phyloP scores from a whole-genome alignment of 345 rosid species.

The Stellera chamaejasme region DNA sequence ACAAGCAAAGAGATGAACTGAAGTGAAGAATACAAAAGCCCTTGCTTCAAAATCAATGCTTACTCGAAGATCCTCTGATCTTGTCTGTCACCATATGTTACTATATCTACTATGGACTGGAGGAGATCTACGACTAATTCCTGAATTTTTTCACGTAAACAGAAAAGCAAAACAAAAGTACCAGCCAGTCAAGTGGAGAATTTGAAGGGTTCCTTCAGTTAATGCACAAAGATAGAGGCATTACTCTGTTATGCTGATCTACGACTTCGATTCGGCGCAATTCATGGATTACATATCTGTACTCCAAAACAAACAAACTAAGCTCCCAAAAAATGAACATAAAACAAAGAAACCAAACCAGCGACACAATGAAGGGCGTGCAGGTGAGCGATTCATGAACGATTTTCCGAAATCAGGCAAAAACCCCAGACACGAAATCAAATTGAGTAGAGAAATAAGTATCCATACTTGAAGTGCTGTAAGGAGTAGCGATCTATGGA shows the following conservation, averaged over 20 bases:
- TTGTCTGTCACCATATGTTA: slow-evolving; percentile 55
- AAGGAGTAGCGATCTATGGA: slow-evolving; percentile 62
- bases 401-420: not conserved
- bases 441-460: not conserved
- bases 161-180: too few relatives aligned
- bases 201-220: too few relatives aligned
- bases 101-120: slow-evolving; percentile 58
- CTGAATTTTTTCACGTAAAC: slow-evolving; percentile 11
- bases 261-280: slow-evolving; percentile 40
- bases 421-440: not conserved
- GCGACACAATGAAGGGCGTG: too few relatives aligned
- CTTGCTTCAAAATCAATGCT: not conserved
- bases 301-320: slow-evolving; percentile 6
- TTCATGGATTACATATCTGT: slow-evolving; percentile 37
- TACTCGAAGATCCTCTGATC: slow-evolving; percentile 57
- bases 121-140: slow-evolving; percentile 42
- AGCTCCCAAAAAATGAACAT: not conserved
- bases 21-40: slow-evolving; percentile 5
- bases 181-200: not conserved
- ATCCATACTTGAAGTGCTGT: slow-evolving; percentile 44
- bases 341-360: too few relatives aligned
- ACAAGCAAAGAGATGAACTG: not conserved
- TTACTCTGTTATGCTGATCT: slow-evolving; percentile 37
- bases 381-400: not conserved
- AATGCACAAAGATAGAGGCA: not conserved